Evolutionary conservation across 2,329 filamentous ascomycete genomes (phyloP).

Genomic region (Calycina marina): DNA sequence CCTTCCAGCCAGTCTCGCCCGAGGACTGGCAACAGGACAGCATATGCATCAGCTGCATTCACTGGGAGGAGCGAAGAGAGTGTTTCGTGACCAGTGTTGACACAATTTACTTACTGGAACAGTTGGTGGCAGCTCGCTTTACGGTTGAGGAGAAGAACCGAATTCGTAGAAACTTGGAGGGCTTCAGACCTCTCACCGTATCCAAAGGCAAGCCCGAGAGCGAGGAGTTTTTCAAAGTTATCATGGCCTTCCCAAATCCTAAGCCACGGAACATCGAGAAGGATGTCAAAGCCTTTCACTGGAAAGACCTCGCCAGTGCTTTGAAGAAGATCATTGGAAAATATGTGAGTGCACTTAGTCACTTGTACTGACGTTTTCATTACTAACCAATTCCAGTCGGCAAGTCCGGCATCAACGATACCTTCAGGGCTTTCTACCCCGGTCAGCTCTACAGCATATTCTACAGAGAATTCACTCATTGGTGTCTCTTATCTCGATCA

Average conservation of each 20-base stretch:
- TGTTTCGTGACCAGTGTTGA: conserved; percentile 95
- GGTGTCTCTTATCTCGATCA: conserved; percentile 19
- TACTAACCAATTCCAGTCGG: conserved; percentile 19
- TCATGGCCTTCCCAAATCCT: conserved; percentile 92
- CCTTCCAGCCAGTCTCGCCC: conserved; percentile 63
- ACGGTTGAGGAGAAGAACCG: conserved; percentile 97
- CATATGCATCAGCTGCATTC: conserved; percentile 95
- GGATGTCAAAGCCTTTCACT: conserved; percentile 96
- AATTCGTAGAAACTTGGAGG: conserved; percentile 88
- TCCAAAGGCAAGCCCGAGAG: conserved; percentile 86
- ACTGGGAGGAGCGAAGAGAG: conserved; percentile 82
- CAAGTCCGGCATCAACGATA: conserved; percentile 21
- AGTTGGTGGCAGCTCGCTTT: conserved; percentile 73
- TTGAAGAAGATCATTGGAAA: conserved; percentile 98
- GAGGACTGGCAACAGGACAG: conserved; percentile 71
- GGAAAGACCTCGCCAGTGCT: conserved; percentile 76
- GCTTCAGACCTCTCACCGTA: conserved; percentile 82
- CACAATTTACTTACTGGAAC: conserved; percentile 88
- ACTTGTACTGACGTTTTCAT: neutral
- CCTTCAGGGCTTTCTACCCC: conserved; percentile 21
- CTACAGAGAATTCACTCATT: conserved; percentile 16
- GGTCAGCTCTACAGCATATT: conserved; percentile 21
- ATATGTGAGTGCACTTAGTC: conserved; percentile 38
- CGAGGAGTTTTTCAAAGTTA: conserved; percentile 96
- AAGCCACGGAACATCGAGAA: conserved; percentile 98